phyloP scores from a whole-genome alignment of 208 protist genomes.

The Trypanosoma congolense region DNA sequence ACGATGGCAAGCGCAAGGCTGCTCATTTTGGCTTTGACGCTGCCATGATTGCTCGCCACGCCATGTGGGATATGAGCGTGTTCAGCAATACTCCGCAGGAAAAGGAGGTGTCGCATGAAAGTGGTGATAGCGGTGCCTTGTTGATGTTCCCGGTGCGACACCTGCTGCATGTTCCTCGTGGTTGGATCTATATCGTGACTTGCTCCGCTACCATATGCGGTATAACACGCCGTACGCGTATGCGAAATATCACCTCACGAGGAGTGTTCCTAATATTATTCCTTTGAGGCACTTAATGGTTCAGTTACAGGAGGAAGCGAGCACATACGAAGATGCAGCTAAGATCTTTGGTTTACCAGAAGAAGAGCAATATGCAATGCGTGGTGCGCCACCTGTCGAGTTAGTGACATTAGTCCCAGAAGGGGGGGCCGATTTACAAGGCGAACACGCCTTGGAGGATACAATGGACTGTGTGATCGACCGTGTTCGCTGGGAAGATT shows the following conservation, averaged over 20 bases:
- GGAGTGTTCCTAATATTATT: conserved; percentile 59
- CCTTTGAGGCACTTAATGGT: conserved; percentile 61
- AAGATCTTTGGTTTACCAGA: conserved; percentile 40
- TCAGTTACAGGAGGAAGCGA: conserved; percentile 42
- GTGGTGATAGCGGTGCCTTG: neutral
- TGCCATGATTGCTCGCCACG: conserved; percentile 95
- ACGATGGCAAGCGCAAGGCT: conserved; percentile 38
- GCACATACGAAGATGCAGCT: conserved; percentile 60
- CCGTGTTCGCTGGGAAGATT: neutral
- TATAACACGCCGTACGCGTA: conserved; percentile 70
- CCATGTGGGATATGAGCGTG: conserved; percentile 92
- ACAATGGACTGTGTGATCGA: neutral
- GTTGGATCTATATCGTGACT: conserved; percentile 24
- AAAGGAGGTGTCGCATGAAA: neutral
- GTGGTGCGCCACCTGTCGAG: conserved; percentile 25
- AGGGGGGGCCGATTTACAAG: neutral
- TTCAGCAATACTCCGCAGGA: neutral
- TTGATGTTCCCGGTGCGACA: neutral
- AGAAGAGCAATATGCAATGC: conserved; percentile 26
- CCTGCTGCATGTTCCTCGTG: conserved; percentile 16
- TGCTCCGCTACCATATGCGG: conserved; percentile 48
- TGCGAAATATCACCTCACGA: conserved; percentile 88
- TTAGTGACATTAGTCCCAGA: conserved; percentile 26
- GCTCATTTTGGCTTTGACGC: conserved; percentile 65
- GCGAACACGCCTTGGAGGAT: neutral